Base-by-base conservation (phyloP, 2,329 filamentous ascomycete species). In the Atkinsonella texensis region DNA sequence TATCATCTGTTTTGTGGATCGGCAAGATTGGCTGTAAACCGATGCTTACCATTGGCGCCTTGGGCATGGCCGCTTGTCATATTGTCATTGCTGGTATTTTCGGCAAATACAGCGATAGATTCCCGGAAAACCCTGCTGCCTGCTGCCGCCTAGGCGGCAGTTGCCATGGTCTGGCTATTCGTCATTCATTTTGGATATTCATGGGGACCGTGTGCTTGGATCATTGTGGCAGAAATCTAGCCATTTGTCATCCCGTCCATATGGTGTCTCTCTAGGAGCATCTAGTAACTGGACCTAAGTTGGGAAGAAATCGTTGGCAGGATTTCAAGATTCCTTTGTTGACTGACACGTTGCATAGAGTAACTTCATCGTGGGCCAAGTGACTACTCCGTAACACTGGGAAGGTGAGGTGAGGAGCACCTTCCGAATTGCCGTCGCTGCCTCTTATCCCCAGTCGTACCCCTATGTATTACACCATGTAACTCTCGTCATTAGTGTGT, bases 161-260 rank as follows among this genome's bases (percentile, higher is more conserved):
- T 75, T 2, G 68, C 63, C 17, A 84, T 86, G 77, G 80, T 86
- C 9, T 89, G 85, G 84, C 72, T 89, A 0, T 89, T 86, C 56
- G 80, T 87, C 31, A 71, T 87, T 32, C 78, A 85, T 65, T 89
- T 89, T 60, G 86, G 83, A 32, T 88, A 87, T 62, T 81, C 77
- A 0, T 89, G 85, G 85, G 83, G 84, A 0, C 85, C 84, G 2
- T 84, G 80, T 58, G 77, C 81, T 0, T 89, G 85, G 85, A 85
- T 87, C 54, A 74, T 89, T 51, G 76, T 87, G 1, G 79, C 83
- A 2, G 85, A 89, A 66, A 80, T 89, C 42, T 89, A 12, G 42
- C 13, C 12, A 12, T 11, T 44, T n/a, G 11, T 28, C 42, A 12
- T 44, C 13, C 23, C 23, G 42, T 28, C 23, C 4, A 15, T 43